Base-by-base conservation (phyloP, 106 monocot species). In the Allium fistulosum region DNA sequence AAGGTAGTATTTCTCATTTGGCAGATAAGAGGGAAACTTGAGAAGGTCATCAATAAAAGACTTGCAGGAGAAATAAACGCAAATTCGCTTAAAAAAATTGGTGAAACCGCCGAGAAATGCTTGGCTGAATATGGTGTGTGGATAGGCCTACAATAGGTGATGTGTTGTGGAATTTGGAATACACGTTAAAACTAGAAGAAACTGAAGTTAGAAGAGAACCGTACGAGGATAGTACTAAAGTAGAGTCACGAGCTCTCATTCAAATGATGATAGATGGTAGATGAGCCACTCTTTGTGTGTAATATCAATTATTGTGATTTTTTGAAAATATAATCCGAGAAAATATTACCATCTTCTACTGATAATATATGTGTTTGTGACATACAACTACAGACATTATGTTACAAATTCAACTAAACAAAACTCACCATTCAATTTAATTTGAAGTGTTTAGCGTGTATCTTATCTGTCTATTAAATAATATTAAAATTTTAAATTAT, bases 101-200 rank as follows among this genome's bases (percentile, higher is more conserved):
- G 75, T 1, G 90, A 94, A 69, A 94, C 78, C 6, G 90, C 84
- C 37, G 82, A 65, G 73, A 86, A 78, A 75, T 94, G 94, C 65
- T 18, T 94, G 53, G 84, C 75, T 2, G 84, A 90, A 6, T 79
- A 82, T 55, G 82, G 94, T 45, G 94, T 45, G 53, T 58, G 0
- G 82, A 90, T n/a, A 63, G 94, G 60, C 94, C 94, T 7, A 56
- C 76, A 6, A 90, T 94, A 8, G 87, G 82, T 0, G 82, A 90
- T 17, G 90, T 94, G 22, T 48, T 94, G 53, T 95, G 85, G 91
- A 88, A 91, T 53, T 52, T 95, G 51, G 91, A 95, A 81, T 91
- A 88, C 61, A 78, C 82, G 9, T 53, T 91, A 65, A 83, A 88
- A 71, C 56, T 88, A 10, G 83, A 95, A 58, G 76, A 75, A 65